Percentiles rank a stretch among this genome's conserved stretches.
phyloP scores from a whole-genome alignment of 2,329 filamentous ascomycete species.

The Fusarium protoensiforme region DNA sequence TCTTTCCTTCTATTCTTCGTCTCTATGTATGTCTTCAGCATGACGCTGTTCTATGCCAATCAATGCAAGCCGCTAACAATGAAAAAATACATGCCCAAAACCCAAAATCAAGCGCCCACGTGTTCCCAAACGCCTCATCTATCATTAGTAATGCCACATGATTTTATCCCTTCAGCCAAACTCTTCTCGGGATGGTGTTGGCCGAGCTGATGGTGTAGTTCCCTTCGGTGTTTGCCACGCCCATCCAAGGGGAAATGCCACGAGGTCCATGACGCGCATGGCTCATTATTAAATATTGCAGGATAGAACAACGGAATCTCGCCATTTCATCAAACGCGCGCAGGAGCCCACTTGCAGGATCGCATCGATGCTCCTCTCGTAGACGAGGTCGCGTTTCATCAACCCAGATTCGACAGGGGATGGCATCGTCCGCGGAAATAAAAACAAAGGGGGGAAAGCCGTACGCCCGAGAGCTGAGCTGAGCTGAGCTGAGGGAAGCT shows the following conservation, averaged over 20 bases:
- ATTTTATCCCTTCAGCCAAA: not conserved
- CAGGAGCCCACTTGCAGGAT: not conserved
- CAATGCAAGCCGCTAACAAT: not conserved
- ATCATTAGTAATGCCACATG: constrained; percentile 1
- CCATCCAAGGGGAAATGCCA: not conserved
- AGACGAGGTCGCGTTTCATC: constrained; percentile 10
- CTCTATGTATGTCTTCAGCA: not conserved
- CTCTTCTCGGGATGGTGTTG: constrained; percentile 1
- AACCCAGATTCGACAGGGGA: not conserved
- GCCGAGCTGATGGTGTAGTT: not conserved
- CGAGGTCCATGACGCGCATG: constrained; percentile 8
- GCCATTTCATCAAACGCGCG: not conserved
- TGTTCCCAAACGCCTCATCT: constrained; percentile 6
- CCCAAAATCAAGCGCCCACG: constrained; percentile 1
- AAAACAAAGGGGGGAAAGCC: not conserved
- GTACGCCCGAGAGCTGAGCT: not conserved
- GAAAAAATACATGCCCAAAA: not conserved
- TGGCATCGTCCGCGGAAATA: constrained; percentile 8
- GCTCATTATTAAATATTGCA: not conserved
- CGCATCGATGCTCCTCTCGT: not conserved
- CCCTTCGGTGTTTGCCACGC: not conserved
- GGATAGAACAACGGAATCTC: not conserved
- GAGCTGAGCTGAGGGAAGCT: not conserved
- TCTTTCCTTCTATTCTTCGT: not conserved
- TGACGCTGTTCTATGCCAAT: constrained; percentile 1